Evolutionary conservation across 1,284 basidiomycete species (phyloP), one percentile per base, ranked within the genome.

Genomic region (Ceraceosorus guamensis): DNA sequence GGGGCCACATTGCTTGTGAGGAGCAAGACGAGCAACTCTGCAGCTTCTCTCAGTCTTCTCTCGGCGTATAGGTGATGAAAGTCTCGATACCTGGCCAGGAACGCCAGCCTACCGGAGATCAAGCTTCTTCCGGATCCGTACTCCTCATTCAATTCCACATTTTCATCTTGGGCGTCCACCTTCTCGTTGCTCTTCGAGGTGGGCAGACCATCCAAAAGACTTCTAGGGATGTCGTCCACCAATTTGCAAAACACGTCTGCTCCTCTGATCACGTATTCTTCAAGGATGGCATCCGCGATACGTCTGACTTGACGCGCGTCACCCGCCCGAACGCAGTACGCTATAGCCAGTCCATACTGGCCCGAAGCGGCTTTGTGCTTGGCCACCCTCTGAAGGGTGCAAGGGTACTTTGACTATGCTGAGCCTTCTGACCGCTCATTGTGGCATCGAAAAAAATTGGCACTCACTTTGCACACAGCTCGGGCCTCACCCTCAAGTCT

Each of bases 1-100:
- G 73, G 73, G 18, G 70, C 70, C 13, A 64, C 59, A 34, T 67
- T 66, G 33, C 68, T 72, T 6, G 67, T 66, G n/a, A 75, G 58
- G 2, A 73, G 55, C 41, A 65, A 66, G 4, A 73, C 65, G 2
- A 75, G 61, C 11, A 69, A 43, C 5, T 56, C 57, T 2, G 71
- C 71, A 5, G 73, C 71, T 5, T 61, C 62, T 8, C 52, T 47
- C 60, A 63, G 62, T 7, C 65, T 55, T 3, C 54, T 57, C 37
- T 63, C 61, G 3, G 63, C 56, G 48, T 67, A 71, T 0, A 69
- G 52, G 1, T 65, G 55, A 50, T 68, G 71, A 47, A 75, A 73
- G 51, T 74, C 72, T 41, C 70, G 60, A 60, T 73, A 73, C 56
- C 65, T 62, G 30, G 69, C 67, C 18, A 73, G 63, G 55, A 75